Evolutionary conservation across 1,284 basidiomycete species (phyloP).

Genomic region (Rhodotorula glutinis): DNA sequence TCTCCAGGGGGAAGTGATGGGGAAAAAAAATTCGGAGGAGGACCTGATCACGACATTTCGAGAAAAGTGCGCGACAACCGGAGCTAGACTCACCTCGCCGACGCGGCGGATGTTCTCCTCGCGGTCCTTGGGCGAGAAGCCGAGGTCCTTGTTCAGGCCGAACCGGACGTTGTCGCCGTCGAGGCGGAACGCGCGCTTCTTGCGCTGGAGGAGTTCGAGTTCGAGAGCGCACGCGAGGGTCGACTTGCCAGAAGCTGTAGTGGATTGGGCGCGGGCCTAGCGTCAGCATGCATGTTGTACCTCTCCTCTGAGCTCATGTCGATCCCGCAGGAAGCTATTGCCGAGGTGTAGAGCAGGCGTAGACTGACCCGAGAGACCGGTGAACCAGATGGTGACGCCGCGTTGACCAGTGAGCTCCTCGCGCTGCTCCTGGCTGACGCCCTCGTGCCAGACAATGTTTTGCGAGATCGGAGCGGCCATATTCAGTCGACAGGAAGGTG

Average conservation of each 20-base stretch:
- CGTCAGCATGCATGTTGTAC: background rate
- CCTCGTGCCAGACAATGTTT: slow-evolving; percentile 43
- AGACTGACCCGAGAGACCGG: slow-evolving; percentile 77
- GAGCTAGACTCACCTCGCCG: slow-evolving; percentile 66
- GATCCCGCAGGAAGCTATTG: background rate
- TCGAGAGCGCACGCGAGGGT: slow-evolving; percentile 97
- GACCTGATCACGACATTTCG: background rate
- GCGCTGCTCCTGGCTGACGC: slow-evolving; percentile 59
- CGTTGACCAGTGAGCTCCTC: slow-evolving; percentile 66
- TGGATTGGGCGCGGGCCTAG: background rate
- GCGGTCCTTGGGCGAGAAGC: slow-evolving; percentile 90
- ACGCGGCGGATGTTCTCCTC: slow-evolving; percentile 98
- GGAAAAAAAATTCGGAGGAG: background rate
- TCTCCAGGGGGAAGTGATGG: too few relatives aligned
- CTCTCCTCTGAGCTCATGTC: background rate
- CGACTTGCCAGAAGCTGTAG: slow-evolving; percentile 60
- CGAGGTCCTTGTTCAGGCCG: slow-evolving; percentile 96
- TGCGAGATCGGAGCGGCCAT: slow-evolving; percentile 31
- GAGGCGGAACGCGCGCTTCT: slow-evolving; percentile 83
- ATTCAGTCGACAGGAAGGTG: background rate
- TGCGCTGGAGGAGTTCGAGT: slow-evolving; percentile 84
- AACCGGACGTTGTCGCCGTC: slow-evolving; percentile 98
- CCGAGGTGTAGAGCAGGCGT: too few relatives aligned
- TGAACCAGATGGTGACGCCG: slow-evolving; percentile 89
- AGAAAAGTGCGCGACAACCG: background rate